Evolutionary conservation across 108 stramenopile genomes (phyloP).

Genomic region (Stephanodiscus triporus): DNA sequence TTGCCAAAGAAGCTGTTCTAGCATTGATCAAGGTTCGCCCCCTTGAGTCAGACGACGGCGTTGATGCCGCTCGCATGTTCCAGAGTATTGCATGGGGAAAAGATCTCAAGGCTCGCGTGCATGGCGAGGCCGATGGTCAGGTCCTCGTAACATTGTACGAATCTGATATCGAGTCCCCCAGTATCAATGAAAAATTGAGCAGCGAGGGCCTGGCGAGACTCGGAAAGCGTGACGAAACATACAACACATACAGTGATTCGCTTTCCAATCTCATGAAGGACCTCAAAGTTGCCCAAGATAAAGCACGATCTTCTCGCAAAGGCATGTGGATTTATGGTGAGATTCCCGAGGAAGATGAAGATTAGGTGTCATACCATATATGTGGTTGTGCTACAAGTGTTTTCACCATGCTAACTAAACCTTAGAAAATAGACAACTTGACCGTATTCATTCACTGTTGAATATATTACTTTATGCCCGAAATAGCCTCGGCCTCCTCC

Average conservation of each 20-base stretch:
- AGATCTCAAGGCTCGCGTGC: conserved; percentile 64
- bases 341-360: conserved; percentile 86
- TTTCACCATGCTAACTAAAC: not conserved
- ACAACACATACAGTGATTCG: conserved; percentile 48
- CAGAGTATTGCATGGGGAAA: conserved; percentile 85
- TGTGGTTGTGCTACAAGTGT: conserved; percentile 4
- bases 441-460: too few relatives aligned
- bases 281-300: conserved; percentile 70
- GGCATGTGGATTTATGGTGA: conserved; percentile 95
- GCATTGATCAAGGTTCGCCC: conserved; percentile 75
- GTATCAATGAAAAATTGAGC: conserved; percentile 79
- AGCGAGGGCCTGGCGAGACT: conserved; percentile 74
- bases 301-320: conserved; percentile 68
- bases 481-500: conserved; percentile 37
- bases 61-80: conserved; percentile 83
- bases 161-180: conserved; percentile 48
- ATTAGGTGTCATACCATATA: conserved; percentile 20
- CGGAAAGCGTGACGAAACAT: conserved; percentile 57
- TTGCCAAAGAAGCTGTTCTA: conserved; percentile 83
- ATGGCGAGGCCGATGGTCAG: conserved; percentile 74
- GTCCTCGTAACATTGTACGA: conserved; percentile 62
- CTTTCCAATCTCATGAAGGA: conserved; percentile 64
- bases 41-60: conserved; percentile 80
- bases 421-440: not conserved
- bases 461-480: not conserved